Base-by-base conservation (phyloP, 2,329 filamentous ascomycete genomes). In the Cladophialophora carrionii region DNA sequence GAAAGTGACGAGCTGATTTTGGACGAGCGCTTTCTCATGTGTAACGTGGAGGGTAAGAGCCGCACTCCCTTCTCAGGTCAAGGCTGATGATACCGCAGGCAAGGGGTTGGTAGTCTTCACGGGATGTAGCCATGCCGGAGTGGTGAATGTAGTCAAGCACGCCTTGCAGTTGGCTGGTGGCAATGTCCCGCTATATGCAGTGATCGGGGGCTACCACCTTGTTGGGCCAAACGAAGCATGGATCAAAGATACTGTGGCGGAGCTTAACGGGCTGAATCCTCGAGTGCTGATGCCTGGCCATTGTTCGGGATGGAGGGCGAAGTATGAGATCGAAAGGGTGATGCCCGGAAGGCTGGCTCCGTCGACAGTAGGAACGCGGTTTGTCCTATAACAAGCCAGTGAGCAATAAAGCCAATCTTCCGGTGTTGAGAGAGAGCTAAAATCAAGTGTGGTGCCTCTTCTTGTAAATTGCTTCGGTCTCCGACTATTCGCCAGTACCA, bases 261-360 rank as follows among this genome's bases (percentile, higher is more conserved):
- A 84, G 59, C 72, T 86, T 24, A 80, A 81, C 68, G 74, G 68
- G 0, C 70, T 85, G 2, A 76, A 79, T 58, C 81, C 82, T 0
- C 79, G 78, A 12, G 75, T 85, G 0, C 71, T 85, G 3, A 76
- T 85, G 71, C 82, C 84, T 0, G 84, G 83, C 0, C 84, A 86
- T 71, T 85, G 83, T 68, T 82, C 83, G 0, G 83, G 83, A 5
- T 86, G 83, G 83, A 76, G 82, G 66, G 83, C 82, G 41, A 85
- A 84, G 71, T 80, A 80, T 67, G 77, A 78, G 51, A 83, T 84
- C 66, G 82, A 85, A 72, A 80, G 78, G 65, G 74, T 77, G 43
- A 82, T 84, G 78, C 80, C 81, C 0, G 82, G 82, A 2, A 74
- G 75, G 2, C 69, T 85, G 64, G 81, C 82, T 7, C 83, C 83